Conservation (phyloP, 441 rosid species). For the Syzygium malaccense region DNA sequence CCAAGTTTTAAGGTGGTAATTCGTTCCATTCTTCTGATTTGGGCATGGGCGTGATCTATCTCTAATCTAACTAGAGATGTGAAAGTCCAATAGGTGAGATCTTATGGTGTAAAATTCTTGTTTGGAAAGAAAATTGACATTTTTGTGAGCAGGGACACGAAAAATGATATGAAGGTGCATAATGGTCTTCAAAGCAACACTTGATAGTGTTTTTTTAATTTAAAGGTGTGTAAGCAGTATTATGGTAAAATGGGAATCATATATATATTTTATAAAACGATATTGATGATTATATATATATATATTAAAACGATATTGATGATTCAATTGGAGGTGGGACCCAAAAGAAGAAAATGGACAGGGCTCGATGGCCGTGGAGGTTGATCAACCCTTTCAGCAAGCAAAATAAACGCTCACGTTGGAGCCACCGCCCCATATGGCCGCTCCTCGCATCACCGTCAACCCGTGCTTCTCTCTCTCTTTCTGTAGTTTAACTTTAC, state of each 20-base stretch:
- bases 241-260: background rate
- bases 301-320: background rate
- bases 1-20: background rate
- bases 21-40: background rate
- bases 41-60: background rate
- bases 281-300: background rate
- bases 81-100: background rate
- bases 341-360: background rate
- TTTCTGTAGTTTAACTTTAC: constrained; percentile 15
- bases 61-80: background rate
- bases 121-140: background rate
- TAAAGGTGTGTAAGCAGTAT: background rate
- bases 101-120: background rate
- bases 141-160: background rate
- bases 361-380: background rate
- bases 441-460: constrained; percentile 75
- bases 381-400: constrained; percentile 26
- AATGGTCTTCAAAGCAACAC: background rate
- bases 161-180: background rate
- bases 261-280: background rate
- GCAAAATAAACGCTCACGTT: background rate
- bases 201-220: background rate
- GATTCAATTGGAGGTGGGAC: constrained; percentile 19
- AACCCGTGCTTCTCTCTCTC: constrained; percentile 54
- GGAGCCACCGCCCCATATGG: constrained; percentile 81